phyloP scores from a whole-genome alignment of 768 basidiomycete species.

The Phylloporus sp. region DNA sequence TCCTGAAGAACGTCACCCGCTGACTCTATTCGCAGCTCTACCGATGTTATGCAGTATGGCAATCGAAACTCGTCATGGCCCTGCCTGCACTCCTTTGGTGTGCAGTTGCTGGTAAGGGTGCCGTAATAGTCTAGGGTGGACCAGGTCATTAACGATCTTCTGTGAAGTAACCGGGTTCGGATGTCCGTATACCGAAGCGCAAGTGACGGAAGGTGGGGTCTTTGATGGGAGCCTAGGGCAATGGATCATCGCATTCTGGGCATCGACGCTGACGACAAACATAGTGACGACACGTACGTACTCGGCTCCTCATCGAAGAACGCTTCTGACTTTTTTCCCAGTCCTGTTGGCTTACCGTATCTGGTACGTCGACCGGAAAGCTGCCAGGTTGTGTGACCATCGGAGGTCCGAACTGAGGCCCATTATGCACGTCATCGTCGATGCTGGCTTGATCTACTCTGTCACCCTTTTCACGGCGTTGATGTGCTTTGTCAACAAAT shows the following conservation, averaged over 20 bases:
- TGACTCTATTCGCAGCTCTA: conserved; percentile 19
- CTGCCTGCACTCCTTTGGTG: conserved; percentile 30
- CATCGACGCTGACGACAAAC: conserved; percentile 31
- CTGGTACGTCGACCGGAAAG: conserved; percentile 24
- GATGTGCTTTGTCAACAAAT: conserved; percentile 24
- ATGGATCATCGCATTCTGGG: conserved; percentile 35
- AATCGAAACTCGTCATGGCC: conserved; percentile 21
- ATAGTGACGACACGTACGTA: conserved; percentile 28
- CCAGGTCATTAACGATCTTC: not conserved
- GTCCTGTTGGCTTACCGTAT: conserved; percentile 30
- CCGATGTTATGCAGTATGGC: conserved; percentile 32
- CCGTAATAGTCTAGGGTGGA: not conserved
- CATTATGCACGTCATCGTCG: conserved; percentile 30
- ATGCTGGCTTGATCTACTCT: conserved; percentile 37
- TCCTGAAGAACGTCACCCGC: not conserved
- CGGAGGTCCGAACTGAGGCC: conserved; percentile 9
- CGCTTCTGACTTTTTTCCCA: not conserved
- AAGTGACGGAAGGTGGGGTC: conserved; percentile 10
- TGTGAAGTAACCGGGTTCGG: conserved; percentile 17
- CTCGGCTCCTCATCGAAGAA: not conserved
- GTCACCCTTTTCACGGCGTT: conserved; percentile 31
- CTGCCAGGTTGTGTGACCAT: conserved; percentile 12
- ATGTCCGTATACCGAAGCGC: conserved; percentile 15
- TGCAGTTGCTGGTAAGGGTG: conserved; percentile 19
- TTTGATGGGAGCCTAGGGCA: conserved; percentile 23